Evolutionary conservation across 108 stramenopile species (phyloP).

Genomic region (Cylindrotheca fusiformis): DNA sequence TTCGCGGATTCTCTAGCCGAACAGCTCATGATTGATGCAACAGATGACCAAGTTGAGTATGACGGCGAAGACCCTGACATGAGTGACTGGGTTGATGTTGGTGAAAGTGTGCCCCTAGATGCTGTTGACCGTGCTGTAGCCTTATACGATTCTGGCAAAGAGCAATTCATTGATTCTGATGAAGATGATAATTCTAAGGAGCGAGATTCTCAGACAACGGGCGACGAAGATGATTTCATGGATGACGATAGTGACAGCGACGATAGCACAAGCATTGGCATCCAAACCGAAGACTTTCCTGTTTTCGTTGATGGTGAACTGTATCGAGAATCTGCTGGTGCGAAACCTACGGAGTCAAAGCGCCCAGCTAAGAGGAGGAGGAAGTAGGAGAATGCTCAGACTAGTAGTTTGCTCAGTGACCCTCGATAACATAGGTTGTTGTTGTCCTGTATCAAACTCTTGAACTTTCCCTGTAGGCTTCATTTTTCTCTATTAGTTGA

Average conservation of each 20-base stretch:
- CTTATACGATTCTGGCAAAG: constrained; percentile 26
- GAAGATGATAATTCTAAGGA: constrained; percentile 43
- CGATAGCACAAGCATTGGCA: constrained; percentile 14
- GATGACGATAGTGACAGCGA: constrained; percentile 46
- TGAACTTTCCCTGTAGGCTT: too few relatives aligned
- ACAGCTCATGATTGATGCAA: constrained; percentile 75
- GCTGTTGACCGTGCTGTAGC: constrained; percentile 25
- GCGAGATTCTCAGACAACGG: constrained; percentile 9
- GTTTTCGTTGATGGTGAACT: too few relatives aligned
- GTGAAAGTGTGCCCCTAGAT: constrained; percentile 20
- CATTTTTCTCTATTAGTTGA: too few relatives aligned
- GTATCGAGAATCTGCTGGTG: too few relatives aligned
- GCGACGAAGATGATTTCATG: constrained; percentile 59
- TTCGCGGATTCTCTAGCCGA: constrained; percentile 90
- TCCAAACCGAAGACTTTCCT: too few relatives aligned
- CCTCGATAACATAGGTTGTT: too few relatives aligned
- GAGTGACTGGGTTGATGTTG: constrained; percentile 78
- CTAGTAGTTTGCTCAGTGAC: too few relatives aligned
- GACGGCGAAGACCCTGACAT: constrained; percentile 94
- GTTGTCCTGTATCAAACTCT: too few relatives aligned
- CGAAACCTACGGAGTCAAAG: too few relatives aligned
- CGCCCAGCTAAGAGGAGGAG: too few relatives aligned
- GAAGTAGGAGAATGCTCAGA: too few relatives aligned
- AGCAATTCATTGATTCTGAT: constrained; percentile 25
- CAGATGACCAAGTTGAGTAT: constrained; percentile 59